These are phyloP conservation scores for Royoungia palumana DNA, from an alignment of 768 basidiomycete species.

Conservation along the genomic window DNA sequence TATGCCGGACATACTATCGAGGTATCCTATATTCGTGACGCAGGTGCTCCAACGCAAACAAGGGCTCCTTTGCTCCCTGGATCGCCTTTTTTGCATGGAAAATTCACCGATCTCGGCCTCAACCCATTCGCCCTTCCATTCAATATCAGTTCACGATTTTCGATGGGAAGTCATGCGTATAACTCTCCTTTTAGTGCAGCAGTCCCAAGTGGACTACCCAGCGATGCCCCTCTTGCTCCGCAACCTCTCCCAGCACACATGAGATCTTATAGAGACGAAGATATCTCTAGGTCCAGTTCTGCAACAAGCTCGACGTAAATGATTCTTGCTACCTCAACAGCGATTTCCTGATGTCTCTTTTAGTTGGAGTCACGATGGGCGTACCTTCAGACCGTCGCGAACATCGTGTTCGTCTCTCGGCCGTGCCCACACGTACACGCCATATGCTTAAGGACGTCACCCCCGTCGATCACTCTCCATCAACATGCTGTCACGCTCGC, in stretches of 20 bases:
- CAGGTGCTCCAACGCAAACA: slow-evolving; percentile 1
- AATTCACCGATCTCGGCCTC: slow-evolving; percentile 22
- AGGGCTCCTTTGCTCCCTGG: slow-evolving; percentile 11
- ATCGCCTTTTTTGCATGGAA: slow-evolving; percentile 10
- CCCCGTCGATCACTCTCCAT: slow-evolving; percentile 3
- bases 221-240: slow-evolving; percentile 24
- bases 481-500: slow-evolving; percentile 21
- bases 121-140: slow-evolving; percentile 35
- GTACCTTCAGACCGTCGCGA: slow-evolving; percentile 14
- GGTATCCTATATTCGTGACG: slow-evolving; percentile 35
- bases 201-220: slow-evolving; percentile 16
- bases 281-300: slow-evolving; percentile 33
- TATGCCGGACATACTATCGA: slow-evolving; percentile 50
- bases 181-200: slow-evolving; percentile 4
- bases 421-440: slow-evolving; percentile 16
- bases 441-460: slow-evolving; percentile 20
- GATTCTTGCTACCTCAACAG: background rate
- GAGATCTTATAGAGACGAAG: slow-evolving; percentile 15
- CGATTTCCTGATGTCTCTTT: slow-evolving; percentile 3
- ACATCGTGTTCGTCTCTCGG: slow-evolving; percentile 12
- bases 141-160: slow-evolving; percentile 14
- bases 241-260: slow-evolving; percentile 19
- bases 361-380: slow-evolving; percentile 32
- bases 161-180: slow-evolving; percentile 1
- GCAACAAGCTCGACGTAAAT: slow-evolving; percentile 33